Evolutionary conservation across 768 basidiomycete genomes (phyloP).

Genomic region (Tricholoma hemisulphureum): DNA sequence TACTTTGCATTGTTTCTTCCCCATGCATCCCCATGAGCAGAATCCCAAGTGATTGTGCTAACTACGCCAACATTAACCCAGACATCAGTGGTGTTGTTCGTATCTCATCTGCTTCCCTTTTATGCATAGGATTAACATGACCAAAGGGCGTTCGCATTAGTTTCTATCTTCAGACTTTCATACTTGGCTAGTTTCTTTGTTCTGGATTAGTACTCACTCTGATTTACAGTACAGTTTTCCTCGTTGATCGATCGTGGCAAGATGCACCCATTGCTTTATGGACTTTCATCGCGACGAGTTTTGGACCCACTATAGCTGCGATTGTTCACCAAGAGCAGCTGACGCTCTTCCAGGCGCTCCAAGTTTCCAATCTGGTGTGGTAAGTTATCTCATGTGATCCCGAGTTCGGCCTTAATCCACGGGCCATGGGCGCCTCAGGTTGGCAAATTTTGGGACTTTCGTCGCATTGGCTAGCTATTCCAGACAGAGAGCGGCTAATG

Average conservation of each 20-base stretch:
- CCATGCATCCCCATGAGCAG: slow-evolving; percentile 9
- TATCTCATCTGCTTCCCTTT: neutral
- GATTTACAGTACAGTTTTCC: slow-evolving; percentile 31
- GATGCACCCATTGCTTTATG: slow-evolving; percentile 40
- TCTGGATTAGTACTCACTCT: neutral
- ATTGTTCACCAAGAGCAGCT: slow-evolving; percentile 32
- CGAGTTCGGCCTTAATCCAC: neutral
- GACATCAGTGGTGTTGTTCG: slow-evolving; percentile 35
- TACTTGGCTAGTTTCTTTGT: slow-evolving; percentile 20
- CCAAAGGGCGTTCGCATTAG: slow-evolving; percentile 34
- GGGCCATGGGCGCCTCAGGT: slow-evolving; percentile 23
- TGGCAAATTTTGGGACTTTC: slow-evolving; percentile 43
- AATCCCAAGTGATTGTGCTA: slow-evolving; percentile 7
- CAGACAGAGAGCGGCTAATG: slow-evolving; percentile 32
- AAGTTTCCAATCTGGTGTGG: slow-evolving; percentile 43
- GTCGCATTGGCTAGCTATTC: slow-evolving; percentile 42
- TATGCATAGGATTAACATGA: neutral
- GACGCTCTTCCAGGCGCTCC: slow-evolving; percentile 39
- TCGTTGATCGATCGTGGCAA: slow-evolving; percentile 41
- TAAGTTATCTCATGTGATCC: slow-evolving; percentile 12
- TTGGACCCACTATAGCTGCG: slow-evolving; percentile 39
- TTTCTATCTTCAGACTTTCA: slow-evolving; percentile 29
- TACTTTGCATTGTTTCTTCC: too few relatives aligned
- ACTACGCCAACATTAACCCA: slow-evolving; percentile 26
- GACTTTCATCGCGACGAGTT: slow-evolving; percentile 43